phyloP scores from a whole-genome alignment of 2,329 filamentous ascomycete genomes.

The Passalora sequoiae region DNA sequence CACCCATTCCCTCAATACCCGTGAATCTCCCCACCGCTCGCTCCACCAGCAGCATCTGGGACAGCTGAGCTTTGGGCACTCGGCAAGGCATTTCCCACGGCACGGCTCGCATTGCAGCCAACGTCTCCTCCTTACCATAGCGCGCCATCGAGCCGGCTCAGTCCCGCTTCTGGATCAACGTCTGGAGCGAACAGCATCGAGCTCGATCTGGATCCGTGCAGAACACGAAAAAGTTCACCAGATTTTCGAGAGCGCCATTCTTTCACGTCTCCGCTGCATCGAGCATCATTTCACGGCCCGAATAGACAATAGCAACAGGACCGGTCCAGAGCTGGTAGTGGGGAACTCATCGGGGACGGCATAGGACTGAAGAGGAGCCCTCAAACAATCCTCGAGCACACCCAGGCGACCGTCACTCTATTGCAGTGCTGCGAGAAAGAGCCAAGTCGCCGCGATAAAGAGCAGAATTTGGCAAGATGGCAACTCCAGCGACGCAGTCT shows the following conservation, averaged over 20 bases:
- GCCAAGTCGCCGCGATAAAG: background rate
- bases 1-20: background rate
- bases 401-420: background rate
- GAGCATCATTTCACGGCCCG: background rate
- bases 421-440: too few species aligned
- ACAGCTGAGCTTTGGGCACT: background rate
- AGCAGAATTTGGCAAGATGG: conserved; percentile 46
- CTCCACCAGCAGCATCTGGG: background rate
- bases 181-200: background rate
- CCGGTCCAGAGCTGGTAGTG: background rate
- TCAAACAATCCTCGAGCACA: background rate
- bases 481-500: conserved; percentile 80
- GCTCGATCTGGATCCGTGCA: background rate
- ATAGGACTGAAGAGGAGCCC: background rate
- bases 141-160: background rate
- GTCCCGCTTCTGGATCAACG: background rate
- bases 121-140: background rate
- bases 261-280: background rate
- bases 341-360: background rate
- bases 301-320: background rate
- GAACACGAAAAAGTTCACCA: background rate
- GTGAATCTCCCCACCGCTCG: background rate
- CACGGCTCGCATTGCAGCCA: too few species aligned
- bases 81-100: too few species aligned
- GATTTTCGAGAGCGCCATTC: background rate